Base-by-base conservation (phyloP, 768 basidiomycete genomes). In the Sporobolomyces roseus region DNA sequence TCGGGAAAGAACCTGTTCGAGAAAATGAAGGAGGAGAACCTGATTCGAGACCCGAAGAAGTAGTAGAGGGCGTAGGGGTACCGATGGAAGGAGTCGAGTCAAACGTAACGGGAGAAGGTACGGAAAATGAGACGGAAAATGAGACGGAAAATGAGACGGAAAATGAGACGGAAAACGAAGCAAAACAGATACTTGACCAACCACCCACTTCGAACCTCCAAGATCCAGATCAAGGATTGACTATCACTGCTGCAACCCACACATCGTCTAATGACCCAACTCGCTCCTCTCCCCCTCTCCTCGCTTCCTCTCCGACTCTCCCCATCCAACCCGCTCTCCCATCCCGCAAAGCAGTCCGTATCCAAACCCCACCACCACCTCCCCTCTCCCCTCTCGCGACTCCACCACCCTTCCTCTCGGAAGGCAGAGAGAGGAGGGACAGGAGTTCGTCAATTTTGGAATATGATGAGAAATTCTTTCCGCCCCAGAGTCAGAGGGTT, bases 401-500 rank as follows among this genome's bases (percentile, higher is more conserved):
- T 33, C 59, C 58, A 17, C 50, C 60, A 14, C 52, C 36, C 3
- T 46, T 53, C 25, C 21, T 30, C 51, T 50, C 49, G 59, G 35
- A 29, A 25, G 48, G 55, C 27, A 27, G 21, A 32, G n/a, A 32
- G 60, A 48, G 2, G 23, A 36, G 43, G 53, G 32, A 58, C 16
- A n/a, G 56, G 4, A 58, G 56, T 45, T 58, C 56, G 25, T 58
- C 56, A 16, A 58, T 58, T 27, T 45, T 58, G 27, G 55, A 58
- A 25, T 58, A 56, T 36, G 56, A 58, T 38, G 51, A 51, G 27
- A 58, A 58, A 29, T 58, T 45, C 21, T 58, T 48, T 16, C 66
- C 66, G 19, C 54, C 54, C 13, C 63, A 66, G 54, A 68, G 66
- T 45, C 71, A 72, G 55, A 29, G 66, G 30, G 64, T 68, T 10